Conservation (phyloP, 306 rosid genomes). For the Crotalaria pallida region DNA sequence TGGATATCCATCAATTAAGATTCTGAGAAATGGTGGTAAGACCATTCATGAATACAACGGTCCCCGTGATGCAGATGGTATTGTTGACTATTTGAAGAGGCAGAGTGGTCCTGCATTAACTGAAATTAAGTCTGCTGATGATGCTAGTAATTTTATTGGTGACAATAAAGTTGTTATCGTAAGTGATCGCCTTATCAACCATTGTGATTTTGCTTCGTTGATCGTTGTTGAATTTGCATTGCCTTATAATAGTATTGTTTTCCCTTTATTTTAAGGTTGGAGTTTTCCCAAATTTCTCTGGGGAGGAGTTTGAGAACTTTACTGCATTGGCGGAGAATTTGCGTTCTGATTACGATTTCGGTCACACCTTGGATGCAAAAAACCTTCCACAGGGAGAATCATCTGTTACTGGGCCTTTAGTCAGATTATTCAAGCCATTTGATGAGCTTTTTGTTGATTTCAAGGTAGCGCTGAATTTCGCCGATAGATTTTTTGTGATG, state of each 20-base stretch:
- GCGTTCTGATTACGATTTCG: constrained; percentile 68
- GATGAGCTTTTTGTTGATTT: constrained; percentile 70
- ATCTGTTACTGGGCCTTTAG: constrained; percentile 56
- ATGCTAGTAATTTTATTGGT: constrained; percentile 39
- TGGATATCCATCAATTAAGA: constrained; percentile 79
- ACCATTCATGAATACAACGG: constrained; percentile 67
- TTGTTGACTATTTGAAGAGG: constrained; percentile 63
- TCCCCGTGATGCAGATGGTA: constrained; percentile 73
- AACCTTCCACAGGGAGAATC: constrained; percentile 74
- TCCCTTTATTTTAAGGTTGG: constrained; percentile 50
- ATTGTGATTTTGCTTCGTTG: background rate
- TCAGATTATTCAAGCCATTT: constrained; percentile 78
- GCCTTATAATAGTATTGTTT: background rate
- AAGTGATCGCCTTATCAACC: constrained; percentile 18
- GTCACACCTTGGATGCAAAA: constrained; percentile 71
- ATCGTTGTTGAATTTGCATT: background rate
- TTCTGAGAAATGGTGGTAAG: constrained; percentile 72
- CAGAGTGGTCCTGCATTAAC: constrained; percentile 69
- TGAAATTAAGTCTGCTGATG: constrained; percentile 61
- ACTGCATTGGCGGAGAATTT: constrained; percentile 56
- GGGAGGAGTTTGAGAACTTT: constrained; percentile 61
- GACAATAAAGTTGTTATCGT: constrained; percentile 64
- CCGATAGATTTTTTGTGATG: background rate
- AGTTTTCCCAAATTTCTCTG: constrained; percentile 62
- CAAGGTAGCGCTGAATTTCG: constrained; percentile 36